These are phyloP conservation scores for Saxophila tyrrhenica DNA, from an alignment of 495 filamentous ascomycete genomes.

Conservation along the genomic window DNA sequence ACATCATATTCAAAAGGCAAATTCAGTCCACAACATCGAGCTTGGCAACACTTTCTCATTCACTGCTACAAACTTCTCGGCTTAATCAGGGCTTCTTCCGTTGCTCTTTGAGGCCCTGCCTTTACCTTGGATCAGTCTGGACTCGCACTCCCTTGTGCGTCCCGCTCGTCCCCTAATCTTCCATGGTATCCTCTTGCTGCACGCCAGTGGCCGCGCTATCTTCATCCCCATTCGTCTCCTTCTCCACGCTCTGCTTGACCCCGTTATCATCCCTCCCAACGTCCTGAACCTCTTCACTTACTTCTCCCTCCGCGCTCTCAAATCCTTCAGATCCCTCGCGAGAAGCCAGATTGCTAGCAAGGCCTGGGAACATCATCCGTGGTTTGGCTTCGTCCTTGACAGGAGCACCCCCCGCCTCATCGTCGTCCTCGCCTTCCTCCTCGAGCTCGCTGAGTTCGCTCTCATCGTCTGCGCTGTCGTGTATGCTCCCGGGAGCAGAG, in stretches of 20 bases:
- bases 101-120: too few species aligned
- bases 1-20: too few species aligned
- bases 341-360: constrained; percentile 3
- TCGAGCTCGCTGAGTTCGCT: constrained; percentile 66
- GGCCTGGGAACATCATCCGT: constrained; percentile 18
- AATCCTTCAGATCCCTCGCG: background rate
- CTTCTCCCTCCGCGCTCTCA: constrained; percentile 16
- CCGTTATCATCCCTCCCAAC: background rate
- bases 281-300: constrained; percentile 24
- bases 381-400: background rate
- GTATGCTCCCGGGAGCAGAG: constrained; percentile 47
- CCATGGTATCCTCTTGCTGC: background rate
- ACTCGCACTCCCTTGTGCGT: too few species aligned
- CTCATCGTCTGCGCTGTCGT: constrained; percentile 70
- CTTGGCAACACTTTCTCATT: too few species aligned
- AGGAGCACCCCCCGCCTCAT: background rate
- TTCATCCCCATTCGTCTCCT: background rate
- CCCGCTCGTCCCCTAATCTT: background rate
- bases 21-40: too few species aligned
- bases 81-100: too few species aligned
- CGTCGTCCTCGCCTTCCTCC: constrained; percentile 30
- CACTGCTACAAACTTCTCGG: too few species aligned
- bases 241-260: background rate
- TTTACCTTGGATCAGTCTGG: too few species aligned
- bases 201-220: too few species aligned